Conservation (phyloP, 441 rosid genomes). For the Omphalea diandra region DNA sequence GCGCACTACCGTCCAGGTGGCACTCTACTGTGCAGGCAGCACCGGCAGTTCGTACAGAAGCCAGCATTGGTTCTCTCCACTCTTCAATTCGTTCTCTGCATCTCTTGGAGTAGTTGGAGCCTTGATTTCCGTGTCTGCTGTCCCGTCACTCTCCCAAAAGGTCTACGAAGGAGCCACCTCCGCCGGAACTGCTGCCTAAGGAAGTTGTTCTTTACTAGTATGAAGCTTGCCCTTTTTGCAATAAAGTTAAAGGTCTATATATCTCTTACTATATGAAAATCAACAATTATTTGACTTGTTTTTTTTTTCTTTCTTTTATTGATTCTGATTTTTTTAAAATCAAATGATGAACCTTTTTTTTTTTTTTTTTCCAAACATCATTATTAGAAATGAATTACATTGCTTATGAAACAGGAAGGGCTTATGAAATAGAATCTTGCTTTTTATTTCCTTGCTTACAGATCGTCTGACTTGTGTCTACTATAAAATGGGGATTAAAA, state of each 20-base stretch:
- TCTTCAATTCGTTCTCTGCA: slow-evolving; percentile 17
- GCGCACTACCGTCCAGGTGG: slow-evolving; percentile 20
- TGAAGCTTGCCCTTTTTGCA: slow-evolving; percentile 95
- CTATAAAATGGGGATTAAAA: neutral
- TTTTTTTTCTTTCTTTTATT: no score
- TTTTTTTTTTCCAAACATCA: no score
- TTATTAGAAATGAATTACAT: no score
- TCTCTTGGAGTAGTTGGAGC: slow-evolving; percentile 34
- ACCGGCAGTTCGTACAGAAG: slow-evolving; percentile 16
- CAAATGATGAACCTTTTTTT: no score
- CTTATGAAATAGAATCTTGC: neutral
- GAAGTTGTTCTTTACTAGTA: slow-evolving; percentile 84
- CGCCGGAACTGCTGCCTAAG: slow-evolving; percentile 41
- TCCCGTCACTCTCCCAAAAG: slow-evolving; percentile 46
- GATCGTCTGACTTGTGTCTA: no score
- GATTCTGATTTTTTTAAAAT: no score
- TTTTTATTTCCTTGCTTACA: neutral
- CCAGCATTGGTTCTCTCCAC: slow-evolving; percentile 27
- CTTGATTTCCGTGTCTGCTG: slow-evolving; percentile 44
- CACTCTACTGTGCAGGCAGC: slow-evolving; percentile 29
- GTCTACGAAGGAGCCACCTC: slow-evolving; percentile 46
- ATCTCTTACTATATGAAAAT: neutral
- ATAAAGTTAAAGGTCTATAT: slow-evolving; percentile 72
- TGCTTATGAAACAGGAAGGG: no score
- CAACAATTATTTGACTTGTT: no score